Evolutionary conservation across 1,284 basidiomycete genomes (phyloP), one percentile per base, ranked within the genome.

Genomic region (Cryptococcus floricola): DNA sequence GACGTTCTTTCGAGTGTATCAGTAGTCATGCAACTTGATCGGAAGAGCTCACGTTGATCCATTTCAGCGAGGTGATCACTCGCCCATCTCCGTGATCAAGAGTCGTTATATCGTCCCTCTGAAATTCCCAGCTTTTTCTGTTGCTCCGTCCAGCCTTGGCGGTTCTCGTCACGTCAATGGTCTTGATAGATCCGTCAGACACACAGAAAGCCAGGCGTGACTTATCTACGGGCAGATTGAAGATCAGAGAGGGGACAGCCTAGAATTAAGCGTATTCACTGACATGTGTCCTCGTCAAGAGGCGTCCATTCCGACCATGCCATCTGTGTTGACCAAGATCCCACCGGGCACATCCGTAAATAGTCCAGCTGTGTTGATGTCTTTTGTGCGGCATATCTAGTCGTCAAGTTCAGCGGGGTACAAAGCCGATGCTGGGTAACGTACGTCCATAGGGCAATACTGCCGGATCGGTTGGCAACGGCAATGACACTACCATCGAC

Each of bases 401-500:
- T 34, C 2, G 10, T 10, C 6, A 34, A 34, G 31, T 23, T 44
- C 25, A 51, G 42, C 23, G 23, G 37, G 12, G 18, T 28, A 12
- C 25, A 12, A 25, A 1, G 8, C 18, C 16, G 19, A 4, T 43
- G 43, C 8, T 25, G 10, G 34, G 5, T 10, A 34, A 53, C 68
- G 57, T 54, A 72, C 65, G 48, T 54, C 71, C 71, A 73, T 2
- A 75, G 53, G 5, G 57, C 56, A 16, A 76, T 42, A 6, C 57
- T 58, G 16, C 70, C 71, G 2, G 62, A 64, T 34, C 71, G 51
- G 54, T 65, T 66, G 4, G 59, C 61, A 7, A 74, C 45, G 10
- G 70, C 71, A n/a, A 76, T 50, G 28, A 76, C 39, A 52, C 70
- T 69, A 2, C 68, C 68, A 48, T 68, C 65, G 1, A 63, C 27